Conservation (phyloP, 176 grass and related monocot species). For the Bromus sterilis region DNA sequence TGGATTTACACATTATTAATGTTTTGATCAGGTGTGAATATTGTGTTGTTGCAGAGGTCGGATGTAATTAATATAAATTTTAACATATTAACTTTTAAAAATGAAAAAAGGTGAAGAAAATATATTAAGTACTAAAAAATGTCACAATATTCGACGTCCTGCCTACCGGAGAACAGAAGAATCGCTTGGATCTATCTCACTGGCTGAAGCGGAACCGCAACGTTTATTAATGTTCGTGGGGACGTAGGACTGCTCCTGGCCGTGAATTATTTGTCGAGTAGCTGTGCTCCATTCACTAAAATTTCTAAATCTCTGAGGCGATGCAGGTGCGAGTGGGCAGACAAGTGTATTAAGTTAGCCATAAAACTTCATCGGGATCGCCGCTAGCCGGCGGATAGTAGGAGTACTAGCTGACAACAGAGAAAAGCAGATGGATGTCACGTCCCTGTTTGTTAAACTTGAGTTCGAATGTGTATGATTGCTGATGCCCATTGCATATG, state of each 20-base stretch:
- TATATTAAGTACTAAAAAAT: background rate
- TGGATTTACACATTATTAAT: background rate
- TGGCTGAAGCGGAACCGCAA: background rate
- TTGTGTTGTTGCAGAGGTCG: background rate
- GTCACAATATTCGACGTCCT: background rate
- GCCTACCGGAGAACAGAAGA: background rate
- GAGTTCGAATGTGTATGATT: background rate
- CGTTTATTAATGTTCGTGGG: conserved; percentile 1
- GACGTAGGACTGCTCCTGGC: background rate
- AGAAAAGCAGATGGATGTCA: background rate
- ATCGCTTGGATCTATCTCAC: background rate
- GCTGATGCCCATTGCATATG: background rate
- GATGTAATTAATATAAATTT: background rate
- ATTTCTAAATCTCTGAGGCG: background rate
- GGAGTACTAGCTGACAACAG: background rate
- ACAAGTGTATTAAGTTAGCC: conserved; percentile 27
- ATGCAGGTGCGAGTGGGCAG: conserved; percentile 17
- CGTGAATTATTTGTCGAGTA: conserved; percentile 9
- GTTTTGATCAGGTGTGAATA: no score
- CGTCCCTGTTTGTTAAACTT: background rate
- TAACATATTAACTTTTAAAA: background rate
- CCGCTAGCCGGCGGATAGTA: background rate
- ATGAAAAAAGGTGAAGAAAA: no score
- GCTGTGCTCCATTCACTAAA: background rate
- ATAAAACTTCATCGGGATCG: conserved; percentile 17